These are phyloP conservation scores for Jasminum sambac DNA, from an alignment of 257 asterid species.

Conservation along the genomic window DNA sequence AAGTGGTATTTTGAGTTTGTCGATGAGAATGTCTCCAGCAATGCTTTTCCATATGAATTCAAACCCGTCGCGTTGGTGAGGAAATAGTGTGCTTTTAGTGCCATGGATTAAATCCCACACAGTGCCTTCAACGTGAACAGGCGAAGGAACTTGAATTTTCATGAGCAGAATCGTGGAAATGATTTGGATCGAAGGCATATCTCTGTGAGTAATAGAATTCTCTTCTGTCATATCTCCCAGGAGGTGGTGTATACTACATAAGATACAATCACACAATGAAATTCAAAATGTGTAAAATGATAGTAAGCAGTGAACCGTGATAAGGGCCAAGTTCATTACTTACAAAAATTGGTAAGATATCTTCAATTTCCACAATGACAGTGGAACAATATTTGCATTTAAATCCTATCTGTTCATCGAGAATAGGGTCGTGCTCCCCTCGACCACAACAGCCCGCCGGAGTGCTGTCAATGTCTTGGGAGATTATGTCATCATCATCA, in stretches of 20 bases:
- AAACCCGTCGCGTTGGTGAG: slow-evolving; percentile 69
- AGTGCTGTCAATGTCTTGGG: slow-evolving; percentile 27
- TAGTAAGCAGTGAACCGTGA: not conserved
- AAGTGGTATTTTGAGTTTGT: slow-evolving; percentile 37
- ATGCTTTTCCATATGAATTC: slow-evolving; percentile 64
- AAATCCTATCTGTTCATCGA: slow-evolving; percentile 74
- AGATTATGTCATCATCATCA: not conserved
- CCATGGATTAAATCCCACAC: slow-evolving; percentile 57
- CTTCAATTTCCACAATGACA: slow-evolving; percentile 49
- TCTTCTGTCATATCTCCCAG: slow-evolving; percentile 16
- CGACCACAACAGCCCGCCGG: slow-evolving; percentile 37
- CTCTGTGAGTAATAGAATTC: not conserved
- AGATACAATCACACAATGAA: not conserved
- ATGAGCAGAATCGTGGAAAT: slow-evolving; percentile 13
- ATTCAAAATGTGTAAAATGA: not conserved
- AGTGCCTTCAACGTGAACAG: slow-evolving; percentile 28
- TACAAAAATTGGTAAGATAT: slow-evolving; percentile 66
- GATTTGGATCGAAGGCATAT: slow-evolving; percentile 9
- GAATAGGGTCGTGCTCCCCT: slow-evolving; percentile 50
- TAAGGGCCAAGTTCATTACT: slow-evolving; percentile 20
- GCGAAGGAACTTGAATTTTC: slow-evolving; percentile 9
- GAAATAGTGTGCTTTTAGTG: slow-evolving; percentile 38
- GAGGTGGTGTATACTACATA: slow-evolving; percentile 36
- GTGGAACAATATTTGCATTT: slow-evolving; percentile 45
- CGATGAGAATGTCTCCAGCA: slow-evolving; percentile 51